Base-by-base conservation (phyloP, 768 basidiomycete genomes). In the Gymnopilus dilepis region DNA sequence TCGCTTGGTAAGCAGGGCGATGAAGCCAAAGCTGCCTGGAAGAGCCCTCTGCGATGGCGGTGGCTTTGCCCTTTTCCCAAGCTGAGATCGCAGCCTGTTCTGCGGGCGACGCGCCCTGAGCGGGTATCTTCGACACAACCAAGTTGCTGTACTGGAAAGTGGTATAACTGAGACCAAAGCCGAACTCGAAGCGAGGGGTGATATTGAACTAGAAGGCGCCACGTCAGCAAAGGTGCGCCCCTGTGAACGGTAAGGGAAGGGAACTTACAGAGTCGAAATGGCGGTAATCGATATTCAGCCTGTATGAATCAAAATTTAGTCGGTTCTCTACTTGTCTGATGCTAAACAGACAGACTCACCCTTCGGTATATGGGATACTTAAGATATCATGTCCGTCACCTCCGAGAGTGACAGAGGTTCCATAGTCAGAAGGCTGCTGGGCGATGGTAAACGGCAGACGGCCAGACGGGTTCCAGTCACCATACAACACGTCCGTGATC, bases 121-220 rank as follows among this genome's bases (percentile, higher is more conserved):
- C 59, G 8, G 21, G 69, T 4, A 90, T 72, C 57, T 78, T 76
- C 15, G 70, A 70, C 33, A 92, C 74, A 2, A 78, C 65, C 11
- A 95, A 76, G 31, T 82, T 76, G 42, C 80, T 85, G 72, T 94
- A 96, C 31, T 82, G 74, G 73, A 96, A 98, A 2, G 76, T 82
- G 38, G 95, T 90, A 77, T 97, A 98, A 58, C 88, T 91, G 69
- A 96, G 72, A 0, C 95, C 95, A 70, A 88, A 96, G 4, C 95
- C 95, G 72, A 98, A 98, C 69, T 93, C 92, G 69, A 86, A 94
- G 37, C 91, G 90, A 3, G 93, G 93, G 0, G 80, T 81, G 64
- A 94, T 92, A 63, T 88, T 84, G 73, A 84, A 77, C 84, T 89
- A 33, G 15, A 33, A 55, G n/a, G 30, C 74, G 30, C 73, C 33